A percentile compares a stretch with the other conserved stretches of the same genome.
These are phyloP conservation scores for Podospora conica DNA, from an alignment of 495 filamentous ascomycete species.

Conservation along the genomic window DNA sequence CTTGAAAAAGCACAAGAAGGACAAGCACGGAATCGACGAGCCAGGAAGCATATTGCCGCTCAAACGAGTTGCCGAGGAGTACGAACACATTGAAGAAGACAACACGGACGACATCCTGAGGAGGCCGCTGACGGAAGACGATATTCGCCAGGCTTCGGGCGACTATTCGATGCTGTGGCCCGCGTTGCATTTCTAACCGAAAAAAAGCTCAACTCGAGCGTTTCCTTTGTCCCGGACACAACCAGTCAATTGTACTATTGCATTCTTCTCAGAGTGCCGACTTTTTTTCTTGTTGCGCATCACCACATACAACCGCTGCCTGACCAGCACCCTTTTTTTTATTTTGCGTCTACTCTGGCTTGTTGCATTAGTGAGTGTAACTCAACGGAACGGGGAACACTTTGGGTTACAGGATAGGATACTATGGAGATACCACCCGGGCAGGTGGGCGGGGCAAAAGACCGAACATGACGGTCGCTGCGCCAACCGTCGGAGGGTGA, in stretches of 20 bases:
- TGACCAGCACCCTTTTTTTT: background rate
- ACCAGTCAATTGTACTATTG: background rate
- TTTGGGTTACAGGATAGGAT: background rate
- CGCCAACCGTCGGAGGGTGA: background rate
- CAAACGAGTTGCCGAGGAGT: constrained; percentile 18
- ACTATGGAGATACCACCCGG: background rate
- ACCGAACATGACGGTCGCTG: background rate
- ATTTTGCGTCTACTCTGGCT: background rate
- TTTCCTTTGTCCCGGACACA: constrained; percentile 1
- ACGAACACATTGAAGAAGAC: constrained; percentile 18
- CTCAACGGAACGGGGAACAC: background rate
- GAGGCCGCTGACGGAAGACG: constrained; percentile 1
- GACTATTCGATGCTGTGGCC: constrained; percentile 35
- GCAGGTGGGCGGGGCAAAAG: background rate
- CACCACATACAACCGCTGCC: background rate
- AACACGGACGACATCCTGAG: constrained; percentile 12
- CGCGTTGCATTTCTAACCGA: constrained; percentile 25
- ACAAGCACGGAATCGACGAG: constrained; percentile 34
- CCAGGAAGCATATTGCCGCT: constrained; percentile 12
- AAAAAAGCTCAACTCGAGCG: background rate
- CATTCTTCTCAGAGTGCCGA: constrained; percentile 1
- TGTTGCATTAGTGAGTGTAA: background rate
- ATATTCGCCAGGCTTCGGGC: constrained; percentile 16
- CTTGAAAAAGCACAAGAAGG: constrained; percentile 36
- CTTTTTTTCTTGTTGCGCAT: background rate